A percentile compares a stretch with the other conserved stretches of the same genome.
Evolutionary conservation across 2,329 filamentous ascomycete species (phyloP).

Genomic region (Stachybotrys chartarum): DNA sequence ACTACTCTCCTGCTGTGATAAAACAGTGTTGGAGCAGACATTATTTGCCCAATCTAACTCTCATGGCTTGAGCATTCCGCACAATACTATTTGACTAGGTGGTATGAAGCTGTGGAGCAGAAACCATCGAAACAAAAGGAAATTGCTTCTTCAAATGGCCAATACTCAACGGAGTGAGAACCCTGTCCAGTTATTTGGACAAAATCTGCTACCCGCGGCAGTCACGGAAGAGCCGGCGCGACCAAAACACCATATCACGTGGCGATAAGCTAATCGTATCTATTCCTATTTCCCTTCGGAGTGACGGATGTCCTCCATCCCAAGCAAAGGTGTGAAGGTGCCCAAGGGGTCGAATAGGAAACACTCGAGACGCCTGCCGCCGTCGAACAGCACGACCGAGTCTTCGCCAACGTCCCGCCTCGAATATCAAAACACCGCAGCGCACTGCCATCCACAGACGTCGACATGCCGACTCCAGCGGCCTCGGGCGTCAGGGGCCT

Average conservation of each 20-base stretch:
- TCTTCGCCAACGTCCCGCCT: not conserved
- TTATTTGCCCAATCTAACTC: no score
- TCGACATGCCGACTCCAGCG: slow-evolving; percentile 15
- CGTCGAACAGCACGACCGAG: not conserved
- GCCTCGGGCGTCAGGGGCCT: slow-evolving; percentile 38
- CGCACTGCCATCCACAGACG: not conserved
- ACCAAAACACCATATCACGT: slow-evolving; percentile 11
- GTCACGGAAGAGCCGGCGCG: not conserved
- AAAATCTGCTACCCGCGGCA: no score
- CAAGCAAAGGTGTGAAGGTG: slow-evolving; percentile 2
- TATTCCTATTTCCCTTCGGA: slow-evolving; percentile 13
- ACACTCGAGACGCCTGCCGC: not conserved
- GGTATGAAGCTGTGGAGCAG: no score
- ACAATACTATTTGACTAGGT: no score
- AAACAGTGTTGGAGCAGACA: no score
- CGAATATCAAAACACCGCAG: not conserved
- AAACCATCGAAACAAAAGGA: no score
- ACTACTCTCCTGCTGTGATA: no score
- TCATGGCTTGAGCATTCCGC: no score
- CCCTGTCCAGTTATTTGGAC: no score
- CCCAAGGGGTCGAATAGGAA: not conserved
- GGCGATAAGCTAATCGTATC: slow-evolving; percentile 9
- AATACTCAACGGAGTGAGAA: no score
- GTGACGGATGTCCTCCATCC: slow-evolving; percentile 1
- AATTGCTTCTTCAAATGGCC: no score